Conservation (phyloP, 2,329 filamentous ascomycete species). For the Penicillium sp. region DNA sequence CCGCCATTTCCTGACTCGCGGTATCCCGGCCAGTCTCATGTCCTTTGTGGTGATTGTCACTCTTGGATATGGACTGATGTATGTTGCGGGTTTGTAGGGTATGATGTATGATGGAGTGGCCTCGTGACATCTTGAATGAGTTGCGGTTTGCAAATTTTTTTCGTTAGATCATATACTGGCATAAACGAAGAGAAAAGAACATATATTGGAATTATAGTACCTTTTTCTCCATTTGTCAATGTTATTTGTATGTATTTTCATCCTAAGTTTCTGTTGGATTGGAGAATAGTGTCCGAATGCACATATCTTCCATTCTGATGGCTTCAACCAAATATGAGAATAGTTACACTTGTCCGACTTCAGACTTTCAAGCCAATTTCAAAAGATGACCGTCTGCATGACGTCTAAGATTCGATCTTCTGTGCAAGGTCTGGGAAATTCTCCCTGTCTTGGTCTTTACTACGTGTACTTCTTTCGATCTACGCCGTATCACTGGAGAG, state of each 20-base stretch:
- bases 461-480: neutral
- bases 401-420: neutral
- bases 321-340: neutral
- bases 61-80: conserved; percentile 87
- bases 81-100: conserved; percentile 61
- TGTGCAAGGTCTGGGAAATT: neutral
- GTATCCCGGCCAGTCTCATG: conserved; percentile 80
- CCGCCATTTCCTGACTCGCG: conserved; percentile 91
- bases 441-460: neutral
- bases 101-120: neutral
- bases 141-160: neutral
- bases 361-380: neutral
- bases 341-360: conserved; percentile 5
- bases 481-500: neutral
- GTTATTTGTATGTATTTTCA: neutral
- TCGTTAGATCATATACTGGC: neutral
- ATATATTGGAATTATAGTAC: neutral
- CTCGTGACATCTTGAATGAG: neutral
- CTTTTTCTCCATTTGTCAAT: neutral
- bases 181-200: neutral
- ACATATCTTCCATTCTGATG: neutral
- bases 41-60: conserved; percentile 80
- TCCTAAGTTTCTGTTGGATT: neutral
- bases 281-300: neutral
- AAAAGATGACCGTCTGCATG: neutral